phyloP scores from a whole-genome alignment of 768 basidiomycete species.

The Amanita rimosa region DNA sequence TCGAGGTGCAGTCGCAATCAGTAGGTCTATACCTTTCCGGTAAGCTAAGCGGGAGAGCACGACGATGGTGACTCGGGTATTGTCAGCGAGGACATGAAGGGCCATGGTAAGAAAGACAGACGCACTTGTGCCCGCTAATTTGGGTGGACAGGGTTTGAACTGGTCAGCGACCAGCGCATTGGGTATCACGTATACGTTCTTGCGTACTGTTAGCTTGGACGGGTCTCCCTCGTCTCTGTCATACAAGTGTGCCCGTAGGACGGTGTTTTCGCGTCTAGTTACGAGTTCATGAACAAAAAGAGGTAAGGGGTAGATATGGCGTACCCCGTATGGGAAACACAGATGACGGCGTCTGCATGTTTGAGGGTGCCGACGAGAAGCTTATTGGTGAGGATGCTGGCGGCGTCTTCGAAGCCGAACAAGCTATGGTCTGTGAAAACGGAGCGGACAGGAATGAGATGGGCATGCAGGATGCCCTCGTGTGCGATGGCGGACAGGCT shows the following conservation, averaged over 20 bases:
- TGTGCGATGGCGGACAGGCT: slow-evolving; percentile 84
- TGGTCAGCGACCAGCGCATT: slow-evolving; percentile 83
- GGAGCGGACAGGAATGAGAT: slow-evolving; percentile 76
- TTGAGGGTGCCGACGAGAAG: slow-evolving; percentile 75
- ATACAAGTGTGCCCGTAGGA: slow-evolving; percentile 73
- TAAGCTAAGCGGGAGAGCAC: slow-evolving; percentile 87
- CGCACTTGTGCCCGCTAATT: slow-evolving; percentile 47
- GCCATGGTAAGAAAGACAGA: slow-evolving; percentile 11
- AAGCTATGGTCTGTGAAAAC: slow-evolving; percentile 97
- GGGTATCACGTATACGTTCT: slow-evolving; percentile 84
- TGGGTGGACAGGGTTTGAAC: slow-evolving; percentile 57
- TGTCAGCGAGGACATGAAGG: not conserved
- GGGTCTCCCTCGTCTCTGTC: slow-evolving; percentile 36
- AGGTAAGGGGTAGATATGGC: slow-evolving; percentile 11
- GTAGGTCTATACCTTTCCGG: slow-evolving; percentile 91
- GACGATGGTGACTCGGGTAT: slow-evolving; percentile 71
- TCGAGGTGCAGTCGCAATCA: slow-evolving; percentile 84
- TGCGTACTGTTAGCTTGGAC: slow-evolving; percentile 31
- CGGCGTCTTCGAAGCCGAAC: slow-evolving; percentile 95
- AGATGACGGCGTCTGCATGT: slow-evolving; percentile 91
- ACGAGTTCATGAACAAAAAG: not conserved
- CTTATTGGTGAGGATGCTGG: slow-evolving; percentile 96
- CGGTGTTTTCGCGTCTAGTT: slow-evolving; percentile 90
- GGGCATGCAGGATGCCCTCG: slow-evolving; percentile 85
- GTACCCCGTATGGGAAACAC: slow-evolving; percentile 94